A percentile compares a stretch with the other conserved stretches of the same genome.
These are phyloP conservation scores for Fraxinus americana DNA, from an alignment of 257 asterid genomes.

Conservation along the genomic window DNA sequence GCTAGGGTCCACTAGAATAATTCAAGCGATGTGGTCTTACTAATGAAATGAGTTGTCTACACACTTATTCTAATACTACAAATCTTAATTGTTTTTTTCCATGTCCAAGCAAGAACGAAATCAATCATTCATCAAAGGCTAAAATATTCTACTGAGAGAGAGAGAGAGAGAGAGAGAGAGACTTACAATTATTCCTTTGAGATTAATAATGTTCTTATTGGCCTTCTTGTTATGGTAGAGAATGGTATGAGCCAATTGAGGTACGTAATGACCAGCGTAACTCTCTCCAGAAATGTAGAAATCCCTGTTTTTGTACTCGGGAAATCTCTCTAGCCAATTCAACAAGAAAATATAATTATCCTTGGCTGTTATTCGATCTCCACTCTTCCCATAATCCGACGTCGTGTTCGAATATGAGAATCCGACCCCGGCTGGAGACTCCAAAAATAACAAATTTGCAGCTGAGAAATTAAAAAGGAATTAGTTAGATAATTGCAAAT, in stretches of 20 bases:
- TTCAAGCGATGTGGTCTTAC: background rate
- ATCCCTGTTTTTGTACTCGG: slow-evolving; percentile 60
- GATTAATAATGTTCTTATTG: slow-evolving; percentile 52
- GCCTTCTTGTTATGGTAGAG: slow-evolving; percentile 50
- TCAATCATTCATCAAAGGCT: slow-evolving; percentile 3
- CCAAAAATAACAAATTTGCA: slow-evolving; percentile 76
- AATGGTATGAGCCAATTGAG: slow-evolving; percentile 69
- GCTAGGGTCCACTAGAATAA: slow-evolving; percentile 24
- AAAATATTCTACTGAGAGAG: background rate
- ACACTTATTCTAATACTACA: slow-evolving; percentile 15
- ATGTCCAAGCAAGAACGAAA: slow-evolving; percentile 19
- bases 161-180: background rate
- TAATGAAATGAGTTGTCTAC: slow-evolving; percentile 19
- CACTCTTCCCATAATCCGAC: slow-evolving; percentile 35
- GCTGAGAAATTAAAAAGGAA: slow-evolving; percentile 33
- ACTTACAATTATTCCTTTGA: slow-evolving; percentile 81
- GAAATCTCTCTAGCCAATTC: slow-evolving; percentile 77
- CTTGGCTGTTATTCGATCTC: slow-evolving; percentile 56
- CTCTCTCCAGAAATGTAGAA: slow-evolving; percentile 76
- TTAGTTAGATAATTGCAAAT: background rate
- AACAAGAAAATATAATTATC: slow-evolving; percentile 61
- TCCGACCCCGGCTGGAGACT: slow-evolving; percentile 90
- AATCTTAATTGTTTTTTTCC: slow-evolving; percentile 29
- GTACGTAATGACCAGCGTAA: slow-evolving; percentile 81
- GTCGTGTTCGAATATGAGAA: slow-evolving; percentile 81